Base-by-base conservation (phyloP, 176 grass and related monocot species). In the Poa annua region DNA sequence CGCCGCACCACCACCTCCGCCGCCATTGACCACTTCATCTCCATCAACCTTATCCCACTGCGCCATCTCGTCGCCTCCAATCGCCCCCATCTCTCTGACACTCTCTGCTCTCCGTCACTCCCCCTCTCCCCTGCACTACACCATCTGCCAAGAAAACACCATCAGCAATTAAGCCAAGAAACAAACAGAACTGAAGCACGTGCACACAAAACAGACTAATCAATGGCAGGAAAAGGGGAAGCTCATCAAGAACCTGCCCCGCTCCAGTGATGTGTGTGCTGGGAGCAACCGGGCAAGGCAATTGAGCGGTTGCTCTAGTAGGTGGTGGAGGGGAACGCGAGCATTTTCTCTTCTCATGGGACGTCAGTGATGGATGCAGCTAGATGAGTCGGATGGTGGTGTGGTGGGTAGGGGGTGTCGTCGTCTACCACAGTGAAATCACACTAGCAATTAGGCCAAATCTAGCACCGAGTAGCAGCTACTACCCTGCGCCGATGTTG, bases 351-450 rank as follows among this genome's bases (percentile, higher is more conserved):
- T 44, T 44, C 9, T 2, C 2, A 78, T 57, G 78, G 88, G 62
- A 9, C 75, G 66, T 62, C 4, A 20, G 33, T 2, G 66, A 32
- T 41, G 38, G 2, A 19, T 68, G 77, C 32, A 53, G 63, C 9
- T 67, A 74, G 60, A 66, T 72, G 45, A 47, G 29, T 29, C 86
- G 74, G 87, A 74, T 33, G 81, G 91, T 92, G 94, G n/a, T n/a
- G n/a, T 88, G 85, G 94, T 92, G 94, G 60, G 29, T 63, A 63
- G 25, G 73, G 79, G 38, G 85, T 48, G 89, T 92, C 91, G 89
- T 92, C 91, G 83, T 78, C 66, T 7, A 26, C 80, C 5, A 54
- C 83, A 76, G 76, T 77, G 57, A 41, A 86, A 86, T 36, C 84
- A 19, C 79, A 50, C 74, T 67, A 50, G 80, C 63, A 52, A 82